phyloP scores from a whole-genome alignment of 495 filamentous ascomycete species.

The Penicillium robsamsonii region DNA sequence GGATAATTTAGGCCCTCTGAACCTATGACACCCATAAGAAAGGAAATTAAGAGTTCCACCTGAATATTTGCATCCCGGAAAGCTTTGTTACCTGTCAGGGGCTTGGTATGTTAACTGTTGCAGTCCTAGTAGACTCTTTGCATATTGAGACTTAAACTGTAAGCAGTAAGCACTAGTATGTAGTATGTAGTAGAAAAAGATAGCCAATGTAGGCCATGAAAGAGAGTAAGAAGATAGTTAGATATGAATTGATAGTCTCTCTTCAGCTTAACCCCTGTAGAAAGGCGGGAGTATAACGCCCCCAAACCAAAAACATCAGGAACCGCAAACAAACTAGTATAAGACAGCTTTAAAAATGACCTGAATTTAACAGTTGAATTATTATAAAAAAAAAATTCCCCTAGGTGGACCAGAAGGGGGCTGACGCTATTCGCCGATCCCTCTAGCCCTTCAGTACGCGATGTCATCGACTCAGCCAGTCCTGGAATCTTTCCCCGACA shows the following conservation, averaged over 20 bases:
- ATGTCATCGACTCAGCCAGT: slow-evolving; percentile 45
- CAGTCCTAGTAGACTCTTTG: background rate
- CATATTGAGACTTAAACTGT: background rate
- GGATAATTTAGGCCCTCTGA: background rate
- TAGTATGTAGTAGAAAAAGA: background rate
- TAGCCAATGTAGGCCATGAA: background rate
- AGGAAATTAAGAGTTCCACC: slow-evolving; percentile 1
- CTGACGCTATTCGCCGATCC: slow-evolving; percentile 40
- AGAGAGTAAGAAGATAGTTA: background rate
- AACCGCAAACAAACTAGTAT: background rate
- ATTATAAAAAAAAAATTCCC: background rate
- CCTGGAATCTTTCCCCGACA: slow-evolving; percentile 30
- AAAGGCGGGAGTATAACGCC: background rate
- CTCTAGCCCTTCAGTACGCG: slow-evolving; percentile 34
- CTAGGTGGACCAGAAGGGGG: slow-evolving; percentile 30
- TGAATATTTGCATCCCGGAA: background rate
- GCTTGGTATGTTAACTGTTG: slow-evolving; percentile 1
- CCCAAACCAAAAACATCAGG: background rate
- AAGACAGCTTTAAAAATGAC: background rate
- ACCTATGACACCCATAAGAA: background rate
- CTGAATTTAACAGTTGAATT: background rate
- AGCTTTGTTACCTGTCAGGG: slow-evolving; percentile 3
- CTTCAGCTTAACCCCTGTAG: background rate
- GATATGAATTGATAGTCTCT: background rate
- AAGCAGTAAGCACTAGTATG: too few relatives aligned